Percentiles rank a stretch among this genome's conserved stretches.
These are phyloP conservation scores for Oehlia diaphana DNA, from an alignment of 192 early-diverging fungal species.

Conservation along the genomic window DNA sequence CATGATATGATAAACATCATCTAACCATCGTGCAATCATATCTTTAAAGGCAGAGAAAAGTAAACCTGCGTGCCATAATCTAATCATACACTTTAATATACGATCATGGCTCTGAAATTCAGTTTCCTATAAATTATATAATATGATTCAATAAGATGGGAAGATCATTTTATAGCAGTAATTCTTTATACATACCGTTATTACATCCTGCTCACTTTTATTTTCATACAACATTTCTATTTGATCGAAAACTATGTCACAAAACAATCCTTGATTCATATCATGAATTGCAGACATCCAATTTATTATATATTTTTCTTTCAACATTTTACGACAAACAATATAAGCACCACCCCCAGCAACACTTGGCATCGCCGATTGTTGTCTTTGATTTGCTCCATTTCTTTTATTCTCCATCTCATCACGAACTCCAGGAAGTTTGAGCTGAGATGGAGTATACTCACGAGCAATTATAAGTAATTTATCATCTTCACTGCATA, in stretches of 20 bases:
- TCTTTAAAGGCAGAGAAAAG: constrained; percentile 42
- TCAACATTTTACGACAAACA: constrained; percentile 43
- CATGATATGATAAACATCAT: constrained; percentile 31
- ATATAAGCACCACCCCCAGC: constrained; percentile 46
- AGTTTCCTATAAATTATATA: constrained; percentile 31
- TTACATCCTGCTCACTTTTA: constrained; percentile 30
- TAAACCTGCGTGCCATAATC: constrained; percentile 44
- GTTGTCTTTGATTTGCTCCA: background rate
- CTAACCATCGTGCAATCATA: constrained; percentile 49
- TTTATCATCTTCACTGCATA: constrained; percentile 53
- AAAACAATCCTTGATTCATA: constrained; percentile 40
- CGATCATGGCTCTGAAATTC: constrained; percentile 38
- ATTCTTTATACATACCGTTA: background rate
- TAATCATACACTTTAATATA: constrained; percentile 45
- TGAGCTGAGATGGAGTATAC: constrained; percentile 40
- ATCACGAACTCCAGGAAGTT: constrained; percentile 38
- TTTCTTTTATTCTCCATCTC: constrained; percentile 32
- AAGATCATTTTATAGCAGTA: background rate
- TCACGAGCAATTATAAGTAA: constrained; percentile 48
- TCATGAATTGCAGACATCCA: constrained; percentile 52
- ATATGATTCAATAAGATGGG: background rate
- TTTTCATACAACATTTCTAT: constrained; percentile 45
- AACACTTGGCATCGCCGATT: background rate
- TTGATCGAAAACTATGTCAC: constrained; percentile 41
- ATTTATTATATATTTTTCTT: constrained; percentile 46